phyloP scores from a whole-genome alignment of 2,329 filamentous ascomycete species.

The Verticillium nubilum region DNA sequence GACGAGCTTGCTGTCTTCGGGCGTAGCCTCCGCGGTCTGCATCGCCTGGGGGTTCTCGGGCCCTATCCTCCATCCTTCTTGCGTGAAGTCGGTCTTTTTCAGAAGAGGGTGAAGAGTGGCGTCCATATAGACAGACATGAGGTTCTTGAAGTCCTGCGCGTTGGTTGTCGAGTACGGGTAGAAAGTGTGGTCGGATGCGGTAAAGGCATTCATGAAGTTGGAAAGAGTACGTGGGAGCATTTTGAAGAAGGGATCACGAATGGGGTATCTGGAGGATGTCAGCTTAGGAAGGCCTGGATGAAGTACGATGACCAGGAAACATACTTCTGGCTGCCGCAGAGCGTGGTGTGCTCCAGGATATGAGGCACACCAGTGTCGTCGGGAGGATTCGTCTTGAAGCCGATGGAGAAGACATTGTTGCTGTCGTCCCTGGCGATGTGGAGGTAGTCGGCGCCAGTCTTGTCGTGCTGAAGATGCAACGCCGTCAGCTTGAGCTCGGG shows the following conservation, averaged over 20 bases:
- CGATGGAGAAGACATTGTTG: slow-evolving; percentile 99
- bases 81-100: slow-evolving; percentile 86
- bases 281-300: neutral
- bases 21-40: slow-evolving; percentile 33
- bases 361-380: slow-evolving; percentile 95
- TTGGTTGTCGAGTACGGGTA: slow-evolving; percentile 99
- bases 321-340: slow-evolving; percentile 92
- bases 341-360: slow-evolving; percentile 93
- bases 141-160: slow-evolving; percentile 87
- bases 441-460: slow-evolving; percentile 91
- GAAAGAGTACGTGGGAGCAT: slow-evolving; percentile 98
- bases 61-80: slow-evolving; percentile 95
- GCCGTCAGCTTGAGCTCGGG: slow-evolving; percentile 92
- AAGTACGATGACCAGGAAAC: slow-evolving; percentile 22
- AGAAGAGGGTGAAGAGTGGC: slow-evolving; percentile 86
- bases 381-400: slow-evolving; percentile 97
- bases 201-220: slow-evolving; percentile 99
- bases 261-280: slow-evolving; percentile 64
- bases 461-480: slow-evolving; percentile 84
- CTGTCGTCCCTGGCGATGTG: slow-evolving; percentile 92
- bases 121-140: slow-evolving; percentile 95
- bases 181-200: slow-evolving; percentile 90
- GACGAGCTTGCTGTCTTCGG: slow-evolving; percentile 64
- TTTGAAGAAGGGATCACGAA: slow-evolving; percentile 98
- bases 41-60: slow-evolving; percentile 74